These are phyloP conservation scores for Kalanchoe fedtschenkoi DNA, from an alignment of 164 flowering plant species.

Conservation along the genomic window DNA sequence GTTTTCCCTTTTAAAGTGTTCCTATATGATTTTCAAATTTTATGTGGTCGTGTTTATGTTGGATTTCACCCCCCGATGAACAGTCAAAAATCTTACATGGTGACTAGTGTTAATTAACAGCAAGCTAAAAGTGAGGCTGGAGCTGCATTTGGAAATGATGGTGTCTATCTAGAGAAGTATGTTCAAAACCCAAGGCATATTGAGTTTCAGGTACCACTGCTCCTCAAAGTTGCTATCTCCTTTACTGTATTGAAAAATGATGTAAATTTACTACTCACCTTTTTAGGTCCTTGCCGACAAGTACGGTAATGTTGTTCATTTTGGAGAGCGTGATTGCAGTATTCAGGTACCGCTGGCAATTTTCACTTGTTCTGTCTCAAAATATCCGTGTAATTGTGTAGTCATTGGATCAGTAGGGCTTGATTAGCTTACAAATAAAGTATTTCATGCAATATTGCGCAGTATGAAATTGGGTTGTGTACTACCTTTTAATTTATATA, in stretches of 20 bases:
- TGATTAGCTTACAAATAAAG: neutral
- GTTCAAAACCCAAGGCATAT: slow-evolving; percentile 93
- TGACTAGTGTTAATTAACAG: slow-evolving; percentile 25
- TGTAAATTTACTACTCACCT: neutral
- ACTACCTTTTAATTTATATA: neutral
- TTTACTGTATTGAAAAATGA: neutral
- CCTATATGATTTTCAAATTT: neutral
- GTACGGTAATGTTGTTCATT: slow-evolving; percentile 87
- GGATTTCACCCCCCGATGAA: neutral
- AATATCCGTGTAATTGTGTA: neutral
- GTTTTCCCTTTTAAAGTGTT: neutral
- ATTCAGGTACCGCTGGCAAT: slow-evolving; percentile 61
- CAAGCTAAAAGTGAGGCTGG: slow-evolving; percentile 99
- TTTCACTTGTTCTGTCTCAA: neutral
- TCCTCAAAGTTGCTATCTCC: neutral
- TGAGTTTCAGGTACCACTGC: slow-evolving; percentile 76
- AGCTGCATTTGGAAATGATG: slow-evolving; percentile 99
- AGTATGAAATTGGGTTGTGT: neutral
- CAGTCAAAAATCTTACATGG: neutral
- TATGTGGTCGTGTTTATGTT: neutral
- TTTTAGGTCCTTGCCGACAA: slow-evolving; percentile 92
- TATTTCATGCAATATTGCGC: neutral
- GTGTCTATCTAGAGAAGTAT: slow-evolving; percentile 93
- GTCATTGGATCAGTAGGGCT: neutral
- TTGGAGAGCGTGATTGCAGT: slow-evolving; percentile 99